Evolutionary conservation across 1,284 basidiomycete genomes (phyloP), one percentile per base, ranked within the genome.

Genomic region (Cryptococcus jaspeensis): DNA sequence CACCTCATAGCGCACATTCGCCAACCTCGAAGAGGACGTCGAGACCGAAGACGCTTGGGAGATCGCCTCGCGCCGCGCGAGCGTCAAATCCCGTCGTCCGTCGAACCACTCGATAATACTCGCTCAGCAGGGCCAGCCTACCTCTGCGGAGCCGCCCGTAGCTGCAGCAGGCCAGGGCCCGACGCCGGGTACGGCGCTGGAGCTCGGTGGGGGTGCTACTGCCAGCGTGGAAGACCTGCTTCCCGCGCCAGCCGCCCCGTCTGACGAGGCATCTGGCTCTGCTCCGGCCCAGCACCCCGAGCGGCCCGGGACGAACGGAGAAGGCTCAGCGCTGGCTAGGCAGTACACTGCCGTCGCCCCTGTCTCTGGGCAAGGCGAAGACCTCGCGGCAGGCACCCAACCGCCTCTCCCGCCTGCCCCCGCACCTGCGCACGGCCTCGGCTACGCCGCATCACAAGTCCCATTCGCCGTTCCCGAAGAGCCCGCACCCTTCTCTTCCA

Each of bases 21-120:
- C 92, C 12, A 90, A 98, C 72, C 83, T 99, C 13, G 93, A 98
- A 52, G 93, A 94, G 58, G 95, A 99, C 72, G 93, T 98, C 39
- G 94, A 98, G 74, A 81, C 90, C 0, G 84, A 85, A 53, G 79
- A 78, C 50, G 76, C 75, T 11, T 76, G 70, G 68, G 77, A 77
- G 41, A 64, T 73, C n/a, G 75, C 75, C 0, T 75, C 76, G 18
- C 53, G 76, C 50, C 60, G 76, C 38, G 68, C 67, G 36, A 73
- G 72, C 8, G 59, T 72, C 58, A 67, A 70, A n/a, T 73, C 71
- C 3, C 70, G 73, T 2, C 59, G 65, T 59, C 61, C 67, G 11
- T 74, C 72, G 20, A 68, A 66, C 46, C 69, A 72, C 55, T 74
- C 74, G 5, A 55, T 71, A 40, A 59, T 66, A 9, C 43, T 69